Percentiles rank a stretch among this genome's conserved stretches.
These are phyloP conservation scores for Blastobotrys parvus DNA, from an alignment of 805 yeast species.

Conservation along the genomic window DNA sequence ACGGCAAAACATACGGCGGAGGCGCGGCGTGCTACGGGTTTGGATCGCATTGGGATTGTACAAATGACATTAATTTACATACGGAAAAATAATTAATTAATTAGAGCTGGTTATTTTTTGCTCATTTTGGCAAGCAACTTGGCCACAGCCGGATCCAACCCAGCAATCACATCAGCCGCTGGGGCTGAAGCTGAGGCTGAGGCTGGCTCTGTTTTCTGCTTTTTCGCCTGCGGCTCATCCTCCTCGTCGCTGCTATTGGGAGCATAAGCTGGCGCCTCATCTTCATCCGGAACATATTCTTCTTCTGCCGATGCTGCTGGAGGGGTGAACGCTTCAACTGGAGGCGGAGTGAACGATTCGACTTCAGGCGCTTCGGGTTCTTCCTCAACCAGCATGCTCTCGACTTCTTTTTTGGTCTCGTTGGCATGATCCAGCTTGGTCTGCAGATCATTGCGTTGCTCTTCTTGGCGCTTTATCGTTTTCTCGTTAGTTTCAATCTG, in stretches of 20 bases:
- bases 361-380: constrained; percentile 1
- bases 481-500: constrained; percentile 23
- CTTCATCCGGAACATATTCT: constrained; percentile 13
- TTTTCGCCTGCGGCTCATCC: constrained; percentile 22
- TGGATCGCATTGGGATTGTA: constrained; percentile 48
- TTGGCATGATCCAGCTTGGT: constrained; percentile 22
- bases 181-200: not conserved
- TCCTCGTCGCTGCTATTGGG: constrained; percentile 37
- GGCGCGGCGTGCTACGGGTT: constrained; percentile 81
- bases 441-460: constrained; percentile 21
- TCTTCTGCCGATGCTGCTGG: constrained; percentile 5
- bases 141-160: constrained; percentile 40
- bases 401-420: constrained; percentile 16
- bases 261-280: constrained; percentile 18
- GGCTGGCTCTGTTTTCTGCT: constrained; percentile 22
- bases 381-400: constrained; percentile 11
- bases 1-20: constrained; percentile 41
- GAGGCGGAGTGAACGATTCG: constrained; percentile 1
- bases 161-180: constrained; percentile 31
- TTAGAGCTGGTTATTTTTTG: too few relatives aligned
- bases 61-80: constrained; percentile 4
- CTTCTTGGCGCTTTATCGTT: constrained; percentile 22
- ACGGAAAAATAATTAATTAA: not conserved
- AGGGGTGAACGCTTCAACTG: too few relatives aligned
- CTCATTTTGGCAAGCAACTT: constrained; percentile 45